A percentile compares a stretch with the other conserved stretches of the same genome.
Conservation (phyloP, 176 grass and related monocot genomes). For the Poa annua region DNA sequence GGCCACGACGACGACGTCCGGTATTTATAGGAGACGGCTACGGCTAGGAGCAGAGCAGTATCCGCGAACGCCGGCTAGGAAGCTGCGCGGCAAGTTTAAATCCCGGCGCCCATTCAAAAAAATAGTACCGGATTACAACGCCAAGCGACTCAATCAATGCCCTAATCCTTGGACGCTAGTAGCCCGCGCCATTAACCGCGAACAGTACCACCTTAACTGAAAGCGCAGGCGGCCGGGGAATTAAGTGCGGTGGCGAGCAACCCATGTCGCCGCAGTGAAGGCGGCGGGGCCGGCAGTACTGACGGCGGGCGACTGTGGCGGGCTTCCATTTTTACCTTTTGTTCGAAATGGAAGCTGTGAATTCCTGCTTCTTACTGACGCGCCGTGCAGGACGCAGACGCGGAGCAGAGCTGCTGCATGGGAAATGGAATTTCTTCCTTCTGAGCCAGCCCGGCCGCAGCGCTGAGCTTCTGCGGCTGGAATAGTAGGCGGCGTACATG, state of each 20-base stretch:
- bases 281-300: conserved; percentile 23
- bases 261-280: conserved; percentile 49
- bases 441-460: neutral
- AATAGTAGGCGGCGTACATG: neutral
- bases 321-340: conserved; percentile 63
- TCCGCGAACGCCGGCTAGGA: neutral
- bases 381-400: neutral
- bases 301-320: neutral
- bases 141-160: conserved; percentile 13
- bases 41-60: neutral
- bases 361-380: conserved; percentile 50
- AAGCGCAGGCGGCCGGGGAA: conserved; percentile 4
- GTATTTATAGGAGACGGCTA: conserved; percentile 46
- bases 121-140: neutral
- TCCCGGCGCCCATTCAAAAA: neutral
- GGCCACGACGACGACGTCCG: neutral
- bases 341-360: conserved; percentile 54
- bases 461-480: neutral
- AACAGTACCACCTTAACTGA: conserved; percentile 18
- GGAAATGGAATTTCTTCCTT: conserved; percentile 27
- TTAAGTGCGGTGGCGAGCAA: conserved; percentile 56
- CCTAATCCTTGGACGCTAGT: conserved; percentile 32
- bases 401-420: conserved; percentile 24
- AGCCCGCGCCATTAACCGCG: neutral
- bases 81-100: conserved; percentile 29